phyloP scores from a whole-genome alignment of 352 stramenopile species.

The Phytopythium mirpurense region DNA sequence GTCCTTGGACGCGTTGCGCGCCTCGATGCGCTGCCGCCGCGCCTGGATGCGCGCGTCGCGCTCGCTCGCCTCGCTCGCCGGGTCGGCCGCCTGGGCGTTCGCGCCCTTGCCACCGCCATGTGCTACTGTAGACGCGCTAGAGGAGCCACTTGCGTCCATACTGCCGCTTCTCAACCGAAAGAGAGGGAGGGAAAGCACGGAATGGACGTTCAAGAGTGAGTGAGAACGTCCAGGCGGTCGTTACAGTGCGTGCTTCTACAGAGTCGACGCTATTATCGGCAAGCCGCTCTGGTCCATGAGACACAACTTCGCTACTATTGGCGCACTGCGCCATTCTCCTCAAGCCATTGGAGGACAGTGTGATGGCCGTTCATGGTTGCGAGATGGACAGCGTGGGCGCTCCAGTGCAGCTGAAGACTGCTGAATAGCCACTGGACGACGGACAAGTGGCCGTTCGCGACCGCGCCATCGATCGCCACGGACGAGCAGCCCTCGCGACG shows the following conservation, averaged over 20 bases:
- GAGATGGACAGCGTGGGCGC: background rate
- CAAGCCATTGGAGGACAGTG: background rate
- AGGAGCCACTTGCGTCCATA: background rate
- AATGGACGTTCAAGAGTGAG: no score
- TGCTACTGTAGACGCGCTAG: background rate
- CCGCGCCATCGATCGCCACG: conserved; percentile 3
- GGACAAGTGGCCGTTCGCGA: background rate
- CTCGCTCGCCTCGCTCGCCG: conserved; percentile 31
- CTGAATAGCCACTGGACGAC: background rate
- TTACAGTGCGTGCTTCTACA: no score
- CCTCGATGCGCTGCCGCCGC: conserved; percentile 68
- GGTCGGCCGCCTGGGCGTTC: conserved; percentile 8
- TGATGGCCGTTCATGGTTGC: background rate
- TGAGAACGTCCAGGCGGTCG: no score
- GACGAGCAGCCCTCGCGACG: conserved; percentile 2
- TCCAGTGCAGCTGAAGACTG: background rate
- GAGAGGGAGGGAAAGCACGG: no score
- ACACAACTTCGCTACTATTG: no score
- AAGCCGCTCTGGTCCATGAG: no score
- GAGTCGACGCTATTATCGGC: no score
- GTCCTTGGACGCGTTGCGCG: conserved; percentile 72
- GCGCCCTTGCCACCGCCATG: background rate
- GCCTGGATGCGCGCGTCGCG: conserved; percentile 58
- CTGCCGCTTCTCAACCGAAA: no score
- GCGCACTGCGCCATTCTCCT: no score